These are phyloP conservation scores for Lepidopterella palustris DNA, from an alignment of 495 filamentous ascomycete species.

Conservation along the genomic window DNA sequence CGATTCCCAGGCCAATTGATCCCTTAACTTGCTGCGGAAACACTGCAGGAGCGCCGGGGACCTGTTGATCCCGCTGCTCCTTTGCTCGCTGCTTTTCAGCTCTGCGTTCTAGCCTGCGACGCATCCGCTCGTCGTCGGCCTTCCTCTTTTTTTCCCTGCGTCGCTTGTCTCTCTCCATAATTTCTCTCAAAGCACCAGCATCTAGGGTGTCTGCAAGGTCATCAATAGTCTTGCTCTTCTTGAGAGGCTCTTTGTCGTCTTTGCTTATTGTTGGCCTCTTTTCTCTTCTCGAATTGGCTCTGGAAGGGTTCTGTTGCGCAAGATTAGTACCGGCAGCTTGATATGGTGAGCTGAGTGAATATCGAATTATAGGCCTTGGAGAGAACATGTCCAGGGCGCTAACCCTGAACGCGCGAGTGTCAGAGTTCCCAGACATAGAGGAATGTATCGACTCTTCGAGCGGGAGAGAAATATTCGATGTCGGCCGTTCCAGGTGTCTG, in stretches of 20 bases:
- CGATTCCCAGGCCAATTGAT: slow-evolving; percentile 32
- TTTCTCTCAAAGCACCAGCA: slow-evolving; percentile 68
- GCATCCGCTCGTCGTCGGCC: slow-evolving; percentile 62
- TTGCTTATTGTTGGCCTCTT: slow-evolving; percentile 37
- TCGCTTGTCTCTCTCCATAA: slow-evolving; percentile 79
- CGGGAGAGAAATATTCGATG: slow-evolving; percentile 69
- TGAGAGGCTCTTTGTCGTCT: slow-evolving; percentile 51
- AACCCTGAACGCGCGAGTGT: slow-evolving; percentile 66
- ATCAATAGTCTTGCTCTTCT: slow-evolving; percentile 66
- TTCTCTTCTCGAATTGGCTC: slow-evolving; percentile 40
- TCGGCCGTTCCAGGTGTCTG: slow-evolving; percentile 53
- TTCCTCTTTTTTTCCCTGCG: slow-evolving; percentile 66
- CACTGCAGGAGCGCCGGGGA: slow-evolving; percentile 21
- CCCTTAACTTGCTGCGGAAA: slow-evolving; percentile 34
- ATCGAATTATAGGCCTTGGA: slow-evolving; percentile 72
- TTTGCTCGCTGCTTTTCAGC: slow-evolving; percentile 57
- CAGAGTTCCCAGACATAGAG: slow-evolving; percentile 61
- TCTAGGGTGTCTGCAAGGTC: slow-evolving; percentile 75
- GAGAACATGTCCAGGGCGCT: slow-evolving; percentile 66
- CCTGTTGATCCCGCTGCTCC: slow-evolving; percentile 9
- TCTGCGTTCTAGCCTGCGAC: slow-evolving; percentile 59
- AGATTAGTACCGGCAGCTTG: slow-evolving; percentile 5
- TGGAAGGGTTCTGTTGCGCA: slow-evolving; percentile 11
- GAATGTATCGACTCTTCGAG: slow-evolving; percentile 66
- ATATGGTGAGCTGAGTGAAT: slow-evolving; percentile 55